Conservation (phyloP, 129 eudicot genomes). For the Lonicera japonica region DNA sequence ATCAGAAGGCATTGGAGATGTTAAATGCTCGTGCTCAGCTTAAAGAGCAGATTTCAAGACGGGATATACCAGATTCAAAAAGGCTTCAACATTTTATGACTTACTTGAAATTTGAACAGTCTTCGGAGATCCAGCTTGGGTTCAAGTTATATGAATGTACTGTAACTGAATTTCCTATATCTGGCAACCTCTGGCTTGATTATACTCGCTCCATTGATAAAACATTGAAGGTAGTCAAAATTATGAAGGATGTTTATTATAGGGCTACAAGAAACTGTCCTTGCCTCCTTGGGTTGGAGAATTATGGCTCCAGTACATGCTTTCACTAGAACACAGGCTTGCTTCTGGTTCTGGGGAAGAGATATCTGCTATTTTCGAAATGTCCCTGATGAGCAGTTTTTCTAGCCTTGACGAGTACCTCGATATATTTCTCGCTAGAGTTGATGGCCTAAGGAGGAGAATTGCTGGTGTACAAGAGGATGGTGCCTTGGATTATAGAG, state of each 20-base stretch:
- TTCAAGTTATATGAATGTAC: conserved; percentile 89
- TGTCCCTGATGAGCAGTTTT: conserved; percentile 67
- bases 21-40: conserved; percentile 52
- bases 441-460: conserved; percentile 89
- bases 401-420: conserved; percentile 85
- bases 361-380: conserved; percentile 73
- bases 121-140: conserved; percentile 90
- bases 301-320: conserved; percentile 75
- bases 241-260: conserved; percentile 40
- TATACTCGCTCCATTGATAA: conserved; percentile 70
- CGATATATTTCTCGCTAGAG: conserved; percentile 78
- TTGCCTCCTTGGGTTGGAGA: conserved; percentile 90
- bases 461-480: conserved; percentile 45
- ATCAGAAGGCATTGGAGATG: conserved; percentile 84
- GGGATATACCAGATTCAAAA: conserved; percentile 51
- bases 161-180: conserved; percentile 72
- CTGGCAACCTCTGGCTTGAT: conserved; percentile 79
- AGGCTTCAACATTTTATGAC: conserved; percentile 70
- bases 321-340: conserved; percentile 64
- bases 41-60: conserved; percentile 54
- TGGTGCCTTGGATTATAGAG: conserved; percentile 35
- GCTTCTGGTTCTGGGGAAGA: conserved; percentile 81
- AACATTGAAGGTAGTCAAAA: conserved; percentile 73
- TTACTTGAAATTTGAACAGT: conserved; percentile 76
- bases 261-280: conserved; percentile 96